Conservation (phyloP, 345 rosid genomes). For the Clarkia xantiana region DNA sequence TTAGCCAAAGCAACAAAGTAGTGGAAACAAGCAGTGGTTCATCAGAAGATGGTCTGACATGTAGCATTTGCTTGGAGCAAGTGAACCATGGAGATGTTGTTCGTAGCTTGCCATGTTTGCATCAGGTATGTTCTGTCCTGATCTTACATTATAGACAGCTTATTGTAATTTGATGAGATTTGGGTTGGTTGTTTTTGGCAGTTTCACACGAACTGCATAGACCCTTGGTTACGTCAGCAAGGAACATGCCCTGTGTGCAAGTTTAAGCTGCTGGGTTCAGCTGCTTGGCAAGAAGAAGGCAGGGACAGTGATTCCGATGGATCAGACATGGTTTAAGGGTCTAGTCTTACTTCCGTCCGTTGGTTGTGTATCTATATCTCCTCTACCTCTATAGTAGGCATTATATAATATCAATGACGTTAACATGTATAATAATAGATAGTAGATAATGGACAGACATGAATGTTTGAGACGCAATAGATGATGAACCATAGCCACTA, state of each 20-base stretch:
- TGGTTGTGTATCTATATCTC: neutral
- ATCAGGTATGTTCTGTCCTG: conserved; percentile 30
- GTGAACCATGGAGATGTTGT: conserved; percentile 50
- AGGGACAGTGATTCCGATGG: conserved; percentile 40
- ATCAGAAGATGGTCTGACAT: conserved; percentile 45
- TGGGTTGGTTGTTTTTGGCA: conserved; percentile 15
- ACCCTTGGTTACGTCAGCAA: conserved; percentile 55
- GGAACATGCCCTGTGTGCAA: conserved; percentile 60
- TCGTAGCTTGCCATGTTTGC: conserved; percentile 63
- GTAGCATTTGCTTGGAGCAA: conserved; percentile 64
- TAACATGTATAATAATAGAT: neutral
- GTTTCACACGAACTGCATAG: conserved; percentile 61
- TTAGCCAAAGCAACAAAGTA: conserved; percentile 27
- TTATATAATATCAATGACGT: neutral
- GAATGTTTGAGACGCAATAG: too few species aligned
- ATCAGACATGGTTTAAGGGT: conserved; percentile 31
- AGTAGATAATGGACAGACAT: neutral
- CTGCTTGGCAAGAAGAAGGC: conserved; percentile 36
- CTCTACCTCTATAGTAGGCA: neutral
- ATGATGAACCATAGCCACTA: too few species aligned
- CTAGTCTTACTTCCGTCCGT: neutral
- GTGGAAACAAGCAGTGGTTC: conserved; percentile 22
- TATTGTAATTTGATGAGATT: neutral
- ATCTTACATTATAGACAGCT: neutral
- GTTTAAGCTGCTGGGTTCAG: conserved; percentile 16